These are phyloP conservation scores for Sonneratia caseolaris DNA, from an alignment of 345 rosid species.

Conservation along the genomic window DNA sequence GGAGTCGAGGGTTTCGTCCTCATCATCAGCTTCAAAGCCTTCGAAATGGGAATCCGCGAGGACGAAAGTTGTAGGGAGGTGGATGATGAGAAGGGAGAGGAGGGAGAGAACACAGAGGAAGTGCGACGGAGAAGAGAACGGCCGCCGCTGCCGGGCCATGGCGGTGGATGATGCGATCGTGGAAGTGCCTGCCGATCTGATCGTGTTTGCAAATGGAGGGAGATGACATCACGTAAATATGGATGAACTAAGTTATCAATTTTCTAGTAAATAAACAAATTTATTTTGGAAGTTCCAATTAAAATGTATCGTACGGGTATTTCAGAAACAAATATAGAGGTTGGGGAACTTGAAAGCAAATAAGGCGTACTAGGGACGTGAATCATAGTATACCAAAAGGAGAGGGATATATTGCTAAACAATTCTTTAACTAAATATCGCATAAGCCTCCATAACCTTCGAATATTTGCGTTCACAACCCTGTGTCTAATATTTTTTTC, in stretches of 20 bases:
- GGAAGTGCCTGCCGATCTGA: neutral
- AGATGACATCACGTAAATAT: neutral
- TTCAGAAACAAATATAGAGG: no score
- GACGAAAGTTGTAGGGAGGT: conserved; percentile 12
- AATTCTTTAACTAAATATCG: no score
- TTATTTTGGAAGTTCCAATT: neutral
- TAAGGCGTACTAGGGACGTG: neutral
- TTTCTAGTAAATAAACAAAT: neutral
- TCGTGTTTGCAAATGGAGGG: neutral
- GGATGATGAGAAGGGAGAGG: conserved; percentile 22
- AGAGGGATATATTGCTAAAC: no score
- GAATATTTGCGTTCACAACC: no score
- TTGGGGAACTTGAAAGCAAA: no score
- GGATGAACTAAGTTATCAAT: neutral
- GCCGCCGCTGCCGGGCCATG: conserved; percentile 8
- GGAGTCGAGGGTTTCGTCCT: conserved; percentile 26
- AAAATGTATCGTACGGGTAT: neutral
- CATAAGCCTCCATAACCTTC: no score
- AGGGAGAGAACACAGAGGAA: conserved; percentile 19
- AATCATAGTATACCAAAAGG: neutral
- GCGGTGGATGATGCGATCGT: neutral
- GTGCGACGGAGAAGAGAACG: conserved; percentile 1
- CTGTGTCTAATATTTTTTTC: no score
- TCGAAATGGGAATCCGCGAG: conserved; percentile 74
- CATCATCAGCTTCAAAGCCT: conserved; percentile 90